Evolutionary conservation across 2,329 filamentous ascomycete genomes (phyloP).

Genomic region (Apiospora arundinis): DNA sequence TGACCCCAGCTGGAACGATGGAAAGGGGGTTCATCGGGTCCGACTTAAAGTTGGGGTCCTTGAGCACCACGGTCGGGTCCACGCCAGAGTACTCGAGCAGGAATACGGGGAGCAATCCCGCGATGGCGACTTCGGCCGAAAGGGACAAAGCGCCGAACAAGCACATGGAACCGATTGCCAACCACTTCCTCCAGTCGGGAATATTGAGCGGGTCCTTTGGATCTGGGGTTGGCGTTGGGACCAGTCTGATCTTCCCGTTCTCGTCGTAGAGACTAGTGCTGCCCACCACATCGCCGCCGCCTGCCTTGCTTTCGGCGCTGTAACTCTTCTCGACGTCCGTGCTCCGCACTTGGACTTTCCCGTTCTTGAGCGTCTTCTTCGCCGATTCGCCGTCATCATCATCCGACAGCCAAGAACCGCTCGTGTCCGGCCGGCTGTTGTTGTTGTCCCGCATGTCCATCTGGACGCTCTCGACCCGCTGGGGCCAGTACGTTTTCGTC

Average conservation of each 20-base stretch:
- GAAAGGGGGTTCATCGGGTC: slow-evolving; percentile 32
- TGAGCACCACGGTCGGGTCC: slow-evolving; percentile 38
- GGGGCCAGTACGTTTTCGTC: slow-evolving; percentile 11
- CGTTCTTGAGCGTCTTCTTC: background rate
- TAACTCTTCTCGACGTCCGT: slow-evolving; percentile 9
- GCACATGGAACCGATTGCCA: slow-evolving; percentile 37
- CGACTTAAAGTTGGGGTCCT: slow-evolving; percentile 36
- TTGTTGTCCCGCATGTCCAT: slow-evolving; percentile 10
- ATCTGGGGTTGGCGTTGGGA: slow-evolving; percentile 29
- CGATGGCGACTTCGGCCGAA: slow-evolving; percentile 38
- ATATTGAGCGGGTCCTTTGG: slow-evolving; percentile 39
- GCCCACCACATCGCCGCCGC: slow-evolving; percentile 15
- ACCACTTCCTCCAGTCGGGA: slow-evolving; percentile 43
- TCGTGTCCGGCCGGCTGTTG: slow-evolving; percentile 8
- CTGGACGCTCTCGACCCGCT: slow-evolving; percentile 14
- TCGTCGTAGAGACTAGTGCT: slow-evolving; percentile 16
- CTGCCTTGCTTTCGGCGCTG: background rate
- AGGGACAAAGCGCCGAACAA: slow-evolving; percentile 40
- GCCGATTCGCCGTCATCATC: background rate
- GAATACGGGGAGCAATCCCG: slow-evolving; percentile 42
- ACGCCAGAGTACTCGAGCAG: slow-evolving; percentile 43
- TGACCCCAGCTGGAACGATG: slow-evolving; percentile 38
- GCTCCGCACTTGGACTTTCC: slow-evolving; percentile 5
- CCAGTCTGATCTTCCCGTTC: slow-evolving; percentile 14
- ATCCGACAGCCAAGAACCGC: slow-evolving; percentile 5